Base-by-base conservation (phyloP, 371 early-diverging fungal genomes). In the Chytridium lagenaria region DNA sequence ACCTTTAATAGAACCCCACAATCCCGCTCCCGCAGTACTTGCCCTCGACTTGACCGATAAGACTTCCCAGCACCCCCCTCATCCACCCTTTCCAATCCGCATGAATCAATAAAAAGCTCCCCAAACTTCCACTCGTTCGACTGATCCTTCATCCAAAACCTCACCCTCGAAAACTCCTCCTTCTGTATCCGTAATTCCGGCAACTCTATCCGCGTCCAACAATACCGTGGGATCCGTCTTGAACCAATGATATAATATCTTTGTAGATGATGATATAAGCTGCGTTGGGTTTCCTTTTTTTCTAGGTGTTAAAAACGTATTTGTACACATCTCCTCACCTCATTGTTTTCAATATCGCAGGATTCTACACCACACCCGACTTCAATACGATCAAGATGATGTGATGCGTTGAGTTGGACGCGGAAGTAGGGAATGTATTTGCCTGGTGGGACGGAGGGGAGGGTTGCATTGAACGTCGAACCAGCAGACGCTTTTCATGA, bases 341-440 rank as follows among this genome's bases (percentile, higher is more conserved):
- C 44, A 44, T 7, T 7, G 19, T 12, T 7, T 44, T 7, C 7
- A 44, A 19, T 7, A 44, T 44, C 57, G 7, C 23, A 5, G 5
- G 10, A 5, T 30, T 57, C 57, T 10, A 57, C 31, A n/a, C 57
- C 57, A 23, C 57, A 57, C 10, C 57, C 57, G 23, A 57, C 26
- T 30, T 57, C 57, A 57, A 57, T 57, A 26, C 57, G n/a, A n/a
- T 57, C 57, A 5, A 57, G 31, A 57, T 30, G 26, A n/a, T 23
- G n/a, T 5, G 57, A 57, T 10, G 7, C 57, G 57, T 57, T 30
- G 7, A 57, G 57, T 5, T 10, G 57, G 26, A 57, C 31, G 7
- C 57, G 57, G 26, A 57, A 57, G 57, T 57, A 57, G 5, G 57
- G 57, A 57, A 57, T 57, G 57, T 57, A 57, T 10, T n/a, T 57